phyloP scores from a whole-genome alignment of 73 alveolate genomes.

The Symbiodinium pilosum region DNA sequence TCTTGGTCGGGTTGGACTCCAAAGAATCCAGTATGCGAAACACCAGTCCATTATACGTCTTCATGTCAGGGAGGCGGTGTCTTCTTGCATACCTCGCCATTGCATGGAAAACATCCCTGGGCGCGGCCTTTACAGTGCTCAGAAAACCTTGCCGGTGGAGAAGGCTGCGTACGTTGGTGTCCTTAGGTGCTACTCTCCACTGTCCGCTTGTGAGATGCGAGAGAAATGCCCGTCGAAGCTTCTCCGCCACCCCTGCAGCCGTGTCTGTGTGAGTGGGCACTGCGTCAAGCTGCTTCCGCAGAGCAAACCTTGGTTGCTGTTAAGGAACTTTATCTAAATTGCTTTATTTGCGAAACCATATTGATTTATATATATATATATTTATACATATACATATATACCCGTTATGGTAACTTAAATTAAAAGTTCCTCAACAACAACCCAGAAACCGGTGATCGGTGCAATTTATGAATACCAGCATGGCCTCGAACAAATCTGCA shows the following conservation, averaged over 20 bases:
- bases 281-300: background rate
- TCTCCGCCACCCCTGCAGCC: background rate
- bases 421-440: too few species aligned
- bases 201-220: background rate
- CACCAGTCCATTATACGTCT: background rate
- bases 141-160: background rate
- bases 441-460: background rate
- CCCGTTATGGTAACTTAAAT: too few species aligned
- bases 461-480: background rate
- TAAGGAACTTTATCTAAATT: background rate
- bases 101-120: background rate
- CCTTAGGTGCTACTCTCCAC: background rate
- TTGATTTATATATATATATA: too few species aligned
- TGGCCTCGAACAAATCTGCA: slow-evolving; percentile 9
- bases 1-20: too few species aligned
- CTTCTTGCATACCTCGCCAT: background rate
- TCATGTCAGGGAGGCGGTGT: background rate
- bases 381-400: too few species aligned
- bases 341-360: too few species aligned
- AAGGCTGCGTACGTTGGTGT: too few species aligned
- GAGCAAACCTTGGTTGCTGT: too few species aligned
- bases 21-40: background rate
- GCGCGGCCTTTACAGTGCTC: too few species aligned
- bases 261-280: background rate
- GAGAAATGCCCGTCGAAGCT: slow-evolving; percentile 17